phyloP scores from a whole-genome alignment of 106 monocot species.

The Allium fistulosum region DNA sequence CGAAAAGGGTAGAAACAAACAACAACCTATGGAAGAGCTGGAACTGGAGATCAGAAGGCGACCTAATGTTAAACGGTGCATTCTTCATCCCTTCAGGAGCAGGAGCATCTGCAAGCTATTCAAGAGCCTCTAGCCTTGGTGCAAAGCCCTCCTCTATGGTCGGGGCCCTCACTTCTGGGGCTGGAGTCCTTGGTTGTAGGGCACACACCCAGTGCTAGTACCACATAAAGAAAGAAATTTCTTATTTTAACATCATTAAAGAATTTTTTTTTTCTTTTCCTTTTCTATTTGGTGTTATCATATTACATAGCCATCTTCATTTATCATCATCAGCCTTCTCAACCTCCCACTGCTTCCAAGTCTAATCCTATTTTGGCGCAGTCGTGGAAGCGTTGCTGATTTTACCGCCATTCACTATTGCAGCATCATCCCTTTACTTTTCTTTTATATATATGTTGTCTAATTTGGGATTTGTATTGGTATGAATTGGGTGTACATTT shows the following conservation, averaged over 20 bases:
- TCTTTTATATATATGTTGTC: neutral
- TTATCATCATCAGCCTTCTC: slow-evolving; percentile 10
- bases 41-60: slow-evolving; percentile 51
- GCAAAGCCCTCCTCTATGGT: slow-evolving; percentile 65
- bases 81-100: slow-evolving; percentile 54
- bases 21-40: slow-evolving; percentile 22
- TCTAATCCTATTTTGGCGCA: slow-evolving; percentile 14
- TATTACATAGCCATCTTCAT: neutral
- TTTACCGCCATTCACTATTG: neutral
- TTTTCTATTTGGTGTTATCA: neutral
- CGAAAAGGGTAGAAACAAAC: slow-evolving; percentile 28
- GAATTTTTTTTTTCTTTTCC: slow-evolving; percentile 3
- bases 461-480: slow-evolving; percentile 5
- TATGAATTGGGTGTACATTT: slow-evolving; percentile 2
- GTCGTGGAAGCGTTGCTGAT: slow-evolving; percentile 47
- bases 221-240: neutral
- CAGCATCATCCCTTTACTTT: too few species aligned
- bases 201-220: slow-evolving; percentile 16
- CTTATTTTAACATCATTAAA: slow-evolving; percentile 18
- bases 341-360: slow-evolving; percentile 35
- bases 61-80: slow-evolving; percentile 41
- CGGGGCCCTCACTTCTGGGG: slow-evolving; percentile 33
- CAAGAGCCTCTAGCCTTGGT: slow-evolving; percentile 57
- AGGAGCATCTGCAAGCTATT: slow-evolving; percentile 45
- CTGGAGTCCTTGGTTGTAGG: slow-evolving; percentile 36